These are phyloP conservation scores for Suhomyces taliae DNA, from an alignment of 1,139 yeast genomes.

Conservation along the genomic window DNA sequence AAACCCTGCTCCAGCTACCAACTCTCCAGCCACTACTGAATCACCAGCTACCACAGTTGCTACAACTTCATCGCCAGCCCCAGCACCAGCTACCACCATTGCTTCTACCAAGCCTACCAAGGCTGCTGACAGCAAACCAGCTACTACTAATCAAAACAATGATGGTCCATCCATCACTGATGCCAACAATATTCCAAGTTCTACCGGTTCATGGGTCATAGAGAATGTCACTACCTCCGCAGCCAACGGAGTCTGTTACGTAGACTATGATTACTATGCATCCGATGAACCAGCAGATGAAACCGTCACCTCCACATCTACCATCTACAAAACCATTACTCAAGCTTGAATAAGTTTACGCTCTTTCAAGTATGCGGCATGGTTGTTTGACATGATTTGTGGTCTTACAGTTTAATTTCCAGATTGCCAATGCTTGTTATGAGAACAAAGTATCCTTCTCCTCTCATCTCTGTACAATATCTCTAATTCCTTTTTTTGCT, in stretches of 20 bases:
- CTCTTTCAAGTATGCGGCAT: slow-evolving; percentile 3
- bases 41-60: slow-evolving; percentile 11
- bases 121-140: slow-evolving; percentile 9
- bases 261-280: slow-evolving; percentile 45
- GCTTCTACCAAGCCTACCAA: slow-evolving; percentile 6
- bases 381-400: slow-evolving; percentile 1
- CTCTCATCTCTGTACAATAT: slow-evolving; percentile 7
- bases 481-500: not conserved
- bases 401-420: slow-evolving; percentile 6
- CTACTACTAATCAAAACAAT: slow-evolving; percentile 10
- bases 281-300: slow-evolving; percentile 29
- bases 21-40: slow-evolving; percentile 10
- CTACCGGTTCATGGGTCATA: slow-evolving; percentile 42
- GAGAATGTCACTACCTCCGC: slow-evolving; percentile 36
- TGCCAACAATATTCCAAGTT: slow-evolving; percentile 29
- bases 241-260: slow-evolving; percentile 38
- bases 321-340: slow-evolving; percentile 41
- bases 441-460: slow-evolving; percentile 12
- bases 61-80: slow-evolving; percentile 11
- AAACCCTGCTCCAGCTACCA: slow-evolving; percentile 1
- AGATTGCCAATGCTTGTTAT: slow-evolving; percentile 12
- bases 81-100: slow-evolving; percentile 4
- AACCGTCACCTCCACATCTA: slow-evolving; percentile 39
- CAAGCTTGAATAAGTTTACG: slow-evolving; percentile 2
- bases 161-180: slow-evolving; percentile 37